These are phyloP conservation scores for Nitzschia sp. DNA, from an alignment of 108 stramenopile species.

Conservation along the genomic window DNA sequence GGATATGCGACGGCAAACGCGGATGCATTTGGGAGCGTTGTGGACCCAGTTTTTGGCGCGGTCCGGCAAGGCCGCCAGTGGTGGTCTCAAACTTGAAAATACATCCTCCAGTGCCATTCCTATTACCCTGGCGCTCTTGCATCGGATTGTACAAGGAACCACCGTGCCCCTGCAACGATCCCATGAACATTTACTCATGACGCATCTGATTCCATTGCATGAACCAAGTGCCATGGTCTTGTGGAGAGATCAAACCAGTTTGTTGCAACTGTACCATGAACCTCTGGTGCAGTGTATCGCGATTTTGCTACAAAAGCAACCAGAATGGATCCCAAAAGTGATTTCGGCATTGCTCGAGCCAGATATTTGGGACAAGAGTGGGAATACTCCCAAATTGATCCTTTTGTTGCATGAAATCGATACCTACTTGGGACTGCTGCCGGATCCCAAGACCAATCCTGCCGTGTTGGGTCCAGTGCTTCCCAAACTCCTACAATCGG, in stretches of 20 bases:
- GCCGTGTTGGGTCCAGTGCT: slow-evolving; percentile 28
- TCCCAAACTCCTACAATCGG: slow-evolving; percentile 13
- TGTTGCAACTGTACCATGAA: slow-evolving; percentile 80
- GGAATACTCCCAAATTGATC: slow-evolving; percentile 78
- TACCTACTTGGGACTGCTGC: slow-evolving; percentile 56
- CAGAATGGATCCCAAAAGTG: slow-evolving; percentile 40
- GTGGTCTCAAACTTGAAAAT: slow-evolving; percentile 53
- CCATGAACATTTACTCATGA: slow-evolving; percentile 51
- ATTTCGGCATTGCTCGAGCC: slow-evolving; percentile 59
- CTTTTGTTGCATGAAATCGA: slow-evolving; percentile 82
- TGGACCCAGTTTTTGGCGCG: slow-evolving; percentile 37
- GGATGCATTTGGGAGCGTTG: slow-evolving; percentile 39
- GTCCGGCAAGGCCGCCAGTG: slow-evolving; percentile 15
- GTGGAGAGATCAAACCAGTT: slow-evolving; percentile 81
- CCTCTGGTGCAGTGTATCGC: slow-evolving; percentile 70
- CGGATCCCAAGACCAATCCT: slow-evolving; percentile 21
- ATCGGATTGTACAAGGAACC: slow-evolving; percentile 53
- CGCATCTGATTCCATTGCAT: slow-evolving; percentile 76
- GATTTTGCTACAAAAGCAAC: slow-evolving; percentile 45
- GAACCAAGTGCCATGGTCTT: slow-evolving; percentile 76
- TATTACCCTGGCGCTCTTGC: slow-evolving; percentile 54
- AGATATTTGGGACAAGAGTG: slow-evolving; percentile 69
- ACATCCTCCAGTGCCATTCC: slow-evolving; percentile 62
- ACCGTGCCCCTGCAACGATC: slow-evolving; percentile 11
- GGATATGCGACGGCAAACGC: slow-evolving; percentile 24